Evolutionary conservation across 2,329 filamentous ascomycete genomes (phyloP).

Genomic region (Tolypocladium album): DNA sequence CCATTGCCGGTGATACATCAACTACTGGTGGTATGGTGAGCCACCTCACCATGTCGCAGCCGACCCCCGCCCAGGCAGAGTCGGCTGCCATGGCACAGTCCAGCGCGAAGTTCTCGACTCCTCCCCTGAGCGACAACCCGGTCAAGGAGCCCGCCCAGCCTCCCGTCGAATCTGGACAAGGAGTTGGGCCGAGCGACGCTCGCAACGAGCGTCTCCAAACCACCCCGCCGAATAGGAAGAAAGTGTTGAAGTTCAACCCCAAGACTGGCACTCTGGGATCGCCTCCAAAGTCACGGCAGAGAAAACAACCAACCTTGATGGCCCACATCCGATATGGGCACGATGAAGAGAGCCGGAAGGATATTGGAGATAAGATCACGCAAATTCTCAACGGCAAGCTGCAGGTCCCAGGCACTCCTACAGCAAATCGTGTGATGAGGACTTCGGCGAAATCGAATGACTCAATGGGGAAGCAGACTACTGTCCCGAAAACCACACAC

Average conservation of each 20-base stretch:
- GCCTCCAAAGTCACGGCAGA: conserved; percentile 43
- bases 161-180: not conserved
- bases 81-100: not conserved
- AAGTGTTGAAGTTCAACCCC: conserved; percentile 45
- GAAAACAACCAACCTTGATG: conserved; percentile 25
- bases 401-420: conserved; percentile 12
- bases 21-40: conserved; percentile 6
- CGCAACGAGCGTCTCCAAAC: conserved; percentile 1
- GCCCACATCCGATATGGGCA: conserved; percentile 50
- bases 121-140: conserved; percentile 8
- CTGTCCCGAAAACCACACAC: conserved; percentile 23
- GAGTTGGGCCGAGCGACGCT: not conserved
- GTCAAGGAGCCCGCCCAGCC: conserved; percentile 1
- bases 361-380: conserved; percentile 50
- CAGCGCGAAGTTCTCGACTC: conserved; percentile 2
- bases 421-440: conserved; percentile 6
- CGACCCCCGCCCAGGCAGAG: not conserved
- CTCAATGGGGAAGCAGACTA: conserved; percentile 8
- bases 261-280: conserved; percentile 53
- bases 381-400: conserved; percentile 40
- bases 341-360: conserved; percentile 30
- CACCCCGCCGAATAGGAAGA: conserved; percentile 19
- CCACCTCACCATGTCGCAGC: conserved; percentile 4
- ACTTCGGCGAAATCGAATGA: not conserved
- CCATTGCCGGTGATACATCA: conserved; percentile 4